Evolutionary conservation across 1,139 yeast genomes (phyloP).

Genomic region (Debaryomyces robertsiae): DNA sequence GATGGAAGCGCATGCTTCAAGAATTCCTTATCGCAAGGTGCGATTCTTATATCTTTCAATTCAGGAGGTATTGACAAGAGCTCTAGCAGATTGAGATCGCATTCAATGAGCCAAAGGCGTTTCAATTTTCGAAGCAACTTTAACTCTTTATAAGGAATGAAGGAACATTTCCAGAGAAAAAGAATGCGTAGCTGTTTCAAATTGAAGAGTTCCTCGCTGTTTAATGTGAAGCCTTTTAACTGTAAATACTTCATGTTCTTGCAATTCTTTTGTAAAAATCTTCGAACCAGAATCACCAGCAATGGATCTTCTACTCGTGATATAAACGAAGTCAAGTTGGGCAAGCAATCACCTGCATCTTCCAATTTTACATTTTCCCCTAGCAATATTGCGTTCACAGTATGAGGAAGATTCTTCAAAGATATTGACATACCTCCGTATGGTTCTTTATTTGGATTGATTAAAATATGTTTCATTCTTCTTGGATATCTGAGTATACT

Average conservation of each 20-base stretch:
- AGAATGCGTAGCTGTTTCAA: conserved; percentile 2
- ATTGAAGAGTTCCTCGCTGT: background rate
- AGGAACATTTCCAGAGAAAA: conserved; percentile 10
- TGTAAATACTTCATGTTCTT: conserved; percentile 7
- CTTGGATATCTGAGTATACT: conserved; percentile 4
- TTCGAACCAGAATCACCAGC: conserved; percentile 3
- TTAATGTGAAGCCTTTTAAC: conserved; percentile 5
- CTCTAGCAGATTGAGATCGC: conserved; percentile 6
- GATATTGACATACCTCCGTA: conserved; percentile 4
- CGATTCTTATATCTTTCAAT: conserved; percentile 9
- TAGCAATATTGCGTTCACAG: conserved; percentile 4
- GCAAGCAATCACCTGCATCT: conserved; percentile 4
- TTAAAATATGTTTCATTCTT: conserved; percentile 1
- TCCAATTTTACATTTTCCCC: conserved; percentile 5
- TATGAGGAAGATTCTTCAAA: conserved; percentile 4
- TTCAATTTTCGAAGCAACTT: background rate
- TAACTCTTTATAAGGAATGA: conserved; percentile 5
- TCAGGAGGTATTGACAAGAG: conserved; percentile 6
- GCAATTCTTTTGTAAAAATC: conserved; percentile 4
- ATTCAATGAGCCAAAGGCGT: conserved; percentile 9
- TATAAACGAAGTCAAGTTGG: conserved; percentile 7
- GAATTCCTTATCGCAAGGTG: conserved; percentile 9
- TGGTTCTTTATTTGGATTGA: conserved; percentile 6
- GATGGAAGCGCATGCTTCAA: conserved; percentile 7
- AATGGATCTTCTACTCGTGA: conserved; percentile 3